Conservation (phyloP, 345 rosid genomes). For the Hevea brasiliensis region DNA sequence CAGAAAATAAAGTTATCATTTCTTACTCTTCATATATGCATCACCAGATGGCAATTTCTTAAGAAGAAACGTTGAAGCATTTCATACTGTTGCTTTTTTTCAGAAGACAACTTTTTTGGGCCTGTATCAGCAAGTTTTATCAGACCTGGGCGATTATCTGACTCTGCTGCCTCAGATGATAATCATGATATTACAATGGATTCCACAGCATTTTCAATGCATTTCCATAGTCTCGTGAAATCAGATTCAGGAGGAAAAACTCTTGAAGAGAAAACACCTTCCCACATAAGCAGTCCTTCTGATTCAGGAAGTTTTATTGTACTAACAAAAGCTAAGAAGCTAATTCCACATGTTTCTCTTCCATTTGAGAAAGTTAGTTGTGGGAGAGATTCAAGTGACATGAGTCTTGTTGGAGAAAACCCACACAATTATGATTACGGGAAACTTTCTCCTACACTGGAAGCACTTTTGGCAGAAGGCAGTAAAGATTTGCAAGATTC, state of each 20-base stretch:
- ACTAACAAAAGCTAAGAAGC: conserved; percentile 54
- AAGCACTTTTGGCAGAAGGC: conserved; percentile 64
- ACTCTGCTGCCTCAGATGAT: conserved; percentile 63
- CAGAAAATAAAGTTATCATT: neutral
- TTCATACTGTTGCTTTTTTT: conserved; percentile 18
- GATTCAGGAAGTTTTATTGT: conserved; percentile 60
- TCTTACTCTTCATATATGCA: neutral
- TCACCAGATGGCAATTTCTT: too few relatives aligned
- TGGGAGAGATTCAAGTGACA: conserved; percentile 77
- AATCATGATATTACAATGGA: conserved; percentile 87
- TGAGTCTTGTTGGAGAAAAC: conserved; percentile 82
- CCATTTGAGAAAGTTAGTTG: conserved; percentile 45
- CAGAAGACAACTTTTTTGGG: conserved; percentile 77
- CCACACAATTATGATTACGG: conserved; percentile 60
- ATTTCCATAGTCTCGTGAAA: conserved; percentile 71
- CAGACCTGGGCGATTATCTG: conserved; percentile 67
- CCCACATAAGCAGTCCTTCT: conserved; percentile 36
- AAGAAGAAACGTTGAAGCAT: conserved; percentile 23
- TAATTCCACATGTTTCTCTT: conserved; percentile 27
- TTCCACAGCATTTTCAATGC: conserved; percentile 89
- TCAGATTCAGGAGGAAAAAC: conserved; percentile 63
- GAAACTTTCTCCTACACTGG: conserved; percentile 64
- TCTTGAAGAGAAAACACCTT: conserved; percentile 61
- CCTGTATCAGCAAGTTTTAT: conserved; percentile 85
- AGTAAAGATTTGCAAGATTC: conserved; percentile 32